These are phyloP conservation scores for Hypoxylon rubiginosum DNA, from an alignment of 2,329 filamentous ascomycete species.

Conservation along the genomic window DNA sequence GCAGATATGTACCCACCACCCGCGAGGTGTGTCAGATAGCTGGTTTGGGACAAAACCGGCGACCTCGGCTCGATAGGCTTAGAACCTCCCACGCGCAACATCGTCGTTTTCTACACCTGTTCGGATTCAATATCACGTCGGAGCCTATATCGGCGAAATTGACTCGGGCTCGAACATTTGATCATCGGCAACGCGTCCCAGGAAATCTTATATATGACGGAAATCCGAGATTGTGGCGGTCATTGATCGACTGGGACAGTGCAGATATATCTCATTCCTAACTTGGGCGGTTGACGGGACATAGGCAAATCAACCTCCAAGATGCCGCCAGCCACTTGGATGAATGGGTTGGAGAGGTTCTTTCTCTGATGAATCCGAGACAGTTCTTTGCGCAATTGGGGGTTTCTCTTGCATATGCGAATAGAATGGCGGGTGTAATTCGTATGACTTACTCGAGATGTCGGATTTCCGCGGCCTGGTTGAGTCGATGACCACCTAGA, in stretches of 20 bases:
- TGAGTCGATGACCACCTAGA: not conserved
- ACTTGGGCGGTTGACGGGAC: not conserved
- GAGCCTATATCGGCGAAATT: not conserved
- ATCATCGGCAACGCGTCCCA: not conserved
- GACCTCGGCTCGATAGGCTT: not conserved
- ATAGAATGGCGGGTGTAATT: not conserved
- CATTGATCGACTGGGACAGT: not conserved
- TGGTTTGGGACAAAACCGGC: not conserved
- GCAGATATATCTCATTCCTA: constrained; percentile 3
- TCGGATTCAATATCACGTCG: not conserved
- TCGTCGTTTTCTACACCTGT: not conserved
- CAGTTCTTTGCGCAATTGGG: not conserved
- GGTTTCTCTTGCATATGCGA: not conserved
- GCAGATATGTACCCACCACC: not conserved
- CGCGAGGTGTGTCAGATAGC: not conserved
- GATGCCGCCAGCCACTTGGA: not conserved
- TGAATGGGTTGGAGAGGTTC: not conserved
- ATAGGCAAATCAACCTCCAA: not conserved
- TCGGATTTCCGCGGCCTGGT: not conserved
- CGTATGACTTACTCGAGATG: constrained; percentile 1
- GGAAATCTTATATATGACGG: not conserved
- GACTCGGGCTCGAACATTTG: not conserved
- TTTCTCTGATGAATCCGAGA: not conserved
- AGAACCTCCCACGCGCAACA: not conserved
- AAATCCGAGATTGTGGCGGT: not conserved